These are phyloP conservation scores for Pogostemon cablin DNA, from an alignment of 257 asterid species.

Conservation along the genomic window DNA sequence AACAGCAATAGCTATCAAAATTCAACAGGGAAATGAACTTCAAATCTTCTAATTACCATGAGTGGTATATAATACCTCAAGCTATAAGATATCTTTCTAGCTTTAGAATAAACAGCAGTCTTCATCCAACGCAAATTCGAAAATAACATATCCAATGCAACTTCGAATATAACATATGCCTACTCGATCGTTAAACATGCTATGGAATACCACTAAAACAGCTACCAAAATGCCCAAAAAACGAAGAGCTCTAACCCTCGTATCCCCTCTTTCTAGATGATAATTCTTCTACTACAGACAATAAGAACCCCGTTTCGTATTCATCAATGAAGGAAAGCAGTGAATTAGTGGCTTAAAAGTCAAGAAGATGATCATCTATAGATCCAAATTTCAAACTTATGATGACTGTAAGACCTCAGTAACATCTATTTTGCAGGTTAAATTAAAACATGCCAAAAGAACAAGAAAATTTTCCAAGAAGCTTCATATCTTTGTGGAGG, in stretches of 20 bases:
- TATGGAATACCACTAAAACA: too few relatives aligned
- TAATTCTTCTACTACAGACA: background rate
- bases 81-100: background rate
- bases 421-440: background rate
- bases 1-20: background rate
- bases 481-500: background rate
- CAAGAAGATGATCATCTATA: conserved; percentile 17
- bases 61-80: background rate
- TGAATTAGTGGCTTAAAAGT: conserved; percentile 13
- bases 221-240: background rate
- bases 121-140: background rate
- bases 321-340: background rate
- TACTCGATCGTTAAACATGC: too few relatives aligned
- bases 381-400: conserved; percentile 7
- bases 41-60: background rate
- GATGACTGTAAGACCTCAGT: conserved; percentile 21
- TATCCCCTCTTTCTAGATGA: background rate
- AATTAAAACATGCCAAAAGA: background rate
- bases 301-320: background rate
- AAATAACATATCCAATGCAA: background rate
- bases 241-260: background rate
- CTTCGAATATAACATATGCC: background rate
- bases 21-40: background rate
- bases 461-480: background rate
- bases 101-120: background rate